These are phyloP conservation scores for Scleroderma bovista DNA, from an alignment of 768 basidiomycete species.

Conservation along the genomic window DNA sequence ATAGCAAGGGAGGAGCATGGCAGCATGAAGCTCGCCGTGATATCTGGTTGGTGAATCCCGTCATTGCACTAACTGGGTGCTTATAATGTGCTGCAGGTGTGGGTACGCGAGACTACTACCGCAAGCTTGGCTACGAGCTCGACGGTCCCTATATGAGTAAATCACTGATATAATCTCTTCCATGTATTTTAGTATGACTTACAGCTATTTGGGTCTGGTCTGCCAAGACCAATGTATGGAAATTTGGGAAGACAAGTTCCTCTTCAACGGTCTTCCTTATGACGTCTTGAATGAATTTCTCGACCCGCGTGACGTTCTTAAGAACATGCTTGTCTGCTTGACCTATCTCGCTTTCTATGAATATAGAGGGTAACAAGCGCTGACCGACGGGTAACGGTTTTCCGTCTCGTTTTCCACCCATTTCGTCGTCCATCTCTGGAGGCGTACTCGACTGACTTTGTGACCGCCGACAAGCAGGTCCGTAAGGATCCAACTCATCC, in stretches of 20 bases:
- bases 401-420: constrained; percentile 37
- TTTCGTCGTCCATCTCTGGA: constrained; percentile 60
- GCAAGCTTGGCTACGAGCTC: constrained; percentile 87
- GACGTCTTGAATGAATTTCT: constrained; percentile 92
- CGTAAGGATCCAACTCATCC: constrained; percentile 83
- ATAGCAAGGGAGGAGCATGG: constrained; percentile 98
- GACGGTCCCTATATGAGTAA: constrained; percentile 99
- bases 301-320: constrained; percentile 93
- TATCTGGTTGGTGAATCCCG: constrained; percentile 62
- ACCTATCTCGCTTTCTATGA: constrained; percentile 96
- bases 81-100: constrained; percentile 51
- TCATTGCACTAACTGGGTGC: neutral
- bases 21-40: constrained; percentile 93
- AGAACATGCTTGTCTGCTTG: constrained; percentile 93
- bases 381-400: constrained; percentile 79
- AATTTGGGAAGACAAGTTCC: constrained; percentile 94
- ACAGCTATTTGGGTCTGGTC: constrained; percentile 25
- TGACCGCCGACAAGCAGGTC: constrained; percentile 59
- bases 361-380: constrained; percentile 77
- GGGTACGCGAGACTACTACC: constrained; percentile 95
- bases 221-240: constrained; percentile 69
- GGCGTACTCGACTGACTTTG: constrained; percentile 44
- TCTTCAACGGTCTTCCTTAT: constrained; percentile 94
- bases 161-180: constrained; percentile 40
- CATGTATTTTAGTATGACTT: constrained; percentile 4